Evolutionary conservation across 257 asterid species (phyloP).

Genomic region (Scutellaria baicalensis): DNA sequence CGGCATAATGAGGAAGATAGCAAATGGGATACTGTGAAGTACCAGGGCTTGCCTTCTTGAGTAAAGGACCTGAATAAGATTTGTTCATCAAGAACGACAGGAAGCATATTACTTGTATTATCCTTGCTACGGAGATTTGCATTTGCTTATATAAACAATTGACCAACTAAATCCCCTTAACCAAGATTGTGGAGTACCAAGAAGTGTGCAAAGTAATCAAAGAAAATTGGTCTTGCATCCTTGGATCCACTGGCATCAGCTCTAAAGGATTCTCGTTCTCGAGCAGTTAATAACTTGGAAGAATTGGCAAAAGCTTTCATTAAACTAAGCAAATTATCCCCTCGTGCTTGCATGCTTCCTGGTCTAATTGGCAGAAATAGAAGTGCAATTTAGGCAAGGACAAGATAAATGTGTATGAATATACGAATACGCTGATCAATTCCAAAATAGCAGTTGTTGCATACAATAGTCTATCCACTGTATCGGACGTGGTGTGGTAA

Average conservation of each 20-base stretch:
- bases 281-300: conserved; percentile 66
- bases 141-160: conserved; percentile 2
- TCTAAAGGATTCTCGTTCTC: conserved; percentile 49
- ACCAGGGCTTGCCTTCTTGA: conserved; percentile 63
- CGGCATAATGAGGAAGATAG: conserved; percentile 76
- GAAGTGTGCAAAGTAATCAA: conserved; percentile 65
- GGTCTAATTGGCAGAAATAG: conserved; percentile 47
- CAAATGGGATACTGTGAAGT: conserved; percentile 73
- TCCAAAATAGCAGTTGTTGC: conserved; percentile 64
- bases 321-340: conserved; percentile 72
- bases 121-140: background rate
- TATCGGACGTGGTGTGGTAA: conserved; percentile 93
- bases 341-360: conserved; percentile 99
- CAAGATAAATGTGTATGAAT: conserved; percentile 12
- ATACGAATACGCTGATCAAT: conserved; percentile 28
- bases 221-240: conserved; percentile 60
- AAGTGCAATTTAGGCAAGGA: conserved; percentile 24
- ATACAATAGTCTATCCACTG: conserved; percentile 98
- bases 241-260: conserved; percentile 32
- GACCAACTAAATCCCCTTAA: conserved; percentile 19
- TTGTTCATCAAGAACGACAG: conserved; percentile 9
- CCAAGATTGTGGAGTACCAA: conserved; percentile 47
- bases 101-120: conserved; percentile 3
- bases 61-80: conserved; percentile 60
- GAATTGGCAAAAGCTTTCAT: conserved; percentile 83